phyloP scores from a whole-genome alignment of 805 yeast genomes.

The Zygosaccharomyces siamensis region DNA sequence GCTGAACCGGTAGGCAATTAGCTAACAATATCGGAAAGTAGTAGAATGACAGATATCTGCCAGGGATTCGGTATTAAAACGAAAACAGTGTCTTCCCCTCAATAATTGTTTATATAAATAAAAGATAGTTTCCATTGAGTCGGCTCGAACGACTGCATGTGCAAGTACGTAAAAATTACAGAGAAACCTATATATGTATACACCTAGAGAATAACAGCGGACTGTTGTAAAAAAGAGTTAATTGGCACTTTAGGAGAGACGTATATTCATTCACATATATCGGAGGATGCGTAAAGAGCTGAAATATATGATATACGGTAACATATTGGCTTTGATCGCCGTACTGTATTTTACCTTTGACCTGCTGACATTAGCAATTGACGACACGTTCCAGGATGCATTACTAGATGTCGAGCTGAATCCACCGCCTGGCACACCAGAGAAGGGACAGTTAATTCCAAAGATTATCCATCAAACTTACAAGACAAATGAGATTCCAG shows the following conservation, averaged over 20 bases:
- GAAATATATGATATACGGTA: conserved; percentile 55
- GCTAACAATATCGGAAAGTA: too few species aligned
- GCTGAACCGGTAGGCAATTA: too few species aligned
- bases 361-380: conserved; percentile 66
- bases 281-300: conserved; percentile 57
- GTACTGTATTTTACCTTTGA: conserved; percentile 65
- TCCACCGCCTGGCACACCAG: conserved; percentile 41
- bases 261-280: too few species aligned
- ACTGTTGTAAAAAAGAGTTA: neutral
- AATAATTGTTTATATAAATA: too few species aligned
- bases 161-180: neutral
- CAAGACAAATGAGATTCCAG: conserved; percentile 73
- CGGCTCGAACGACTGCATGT: neutral
- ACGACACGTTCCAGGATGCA: conserved; percentile 63
- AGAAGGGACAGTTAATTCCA: conserved; percentile 61
- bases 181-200: too few species aligned
- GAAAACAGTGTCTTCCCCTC: too few species aligned
- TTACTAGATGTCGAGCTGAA: conserved; percentile 58
- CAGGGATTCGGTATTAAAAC: too few species aligned
- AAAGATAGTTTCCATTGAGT: too few species aligned
- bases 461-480: conserved; percentile 92
- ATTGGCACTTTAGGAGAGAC: too few species aligned
- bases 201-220: too few species aligned
- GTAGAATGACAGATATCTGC: too few species aligned
- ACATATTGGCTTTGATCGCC: conserved; percentile 48